phyloP scores from a whole-genome alignment of 2,329 filamentous ascomycete species.

The Microsporum canis region DNA sequence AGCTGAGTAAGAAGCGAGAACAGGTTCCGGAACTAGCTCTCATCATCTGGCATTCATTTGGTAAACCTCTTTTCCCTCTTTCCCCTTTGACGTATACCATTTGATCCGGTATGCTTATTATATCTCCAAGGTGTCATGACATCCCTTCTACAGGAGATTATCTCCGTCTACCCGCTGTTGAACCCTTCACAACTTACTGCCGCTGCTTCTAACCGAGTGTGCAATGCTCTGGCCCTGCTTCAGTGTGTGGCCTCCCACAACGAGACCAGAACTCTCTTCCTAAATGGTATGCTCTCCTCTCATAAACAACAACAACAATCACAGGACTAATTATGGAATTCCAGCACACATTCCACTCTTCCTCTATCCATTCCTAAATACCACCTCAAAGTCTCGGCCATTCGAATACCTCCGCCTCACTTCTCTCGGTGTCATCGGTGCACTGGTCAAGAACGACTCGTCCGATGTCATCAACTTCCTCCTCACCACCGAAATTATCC shows the following conservation, averaged over 20 bases:
- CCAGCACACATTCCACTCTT: slow-evolving; percentile 93
- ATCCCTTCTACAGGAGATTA: slow-evolving; percentile 92
- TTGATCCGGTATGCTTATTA: not conserved
- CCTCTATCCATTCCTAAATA: slow-evolving; percentile 96
- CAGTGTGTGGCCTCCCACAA: slow-evolving; percentile 97
- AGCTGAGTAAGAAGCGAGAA: slow-evolving; percentile 96
- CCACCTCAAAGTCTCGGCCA: slow-evolving; percentile 91
- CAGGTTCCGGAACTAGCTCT: slow-evolving; percentile 93
- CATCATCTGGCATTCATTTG: slow-evolving; percentile 97
- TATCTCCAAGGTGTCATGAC: slow-evolving; percentile 76
- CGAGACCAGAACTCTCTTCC: slow-evolving; percentile 83
- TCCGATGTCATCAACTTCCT: slow-evolving; percentile 99
- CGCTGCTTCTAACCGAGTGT: slow-evolving; percentile 93
- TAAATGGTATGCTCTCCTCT: slow-evolving; percentile 56
- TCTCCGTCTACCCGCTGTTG: slow-evolving; percentile 91
- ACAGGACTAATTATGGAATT: not conserved
- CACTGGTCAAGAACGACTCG: slow-evolving; percentile 96
- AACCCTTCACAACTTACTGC: slow-evolving; percentile 96
- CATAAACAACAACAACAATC: not conserved
- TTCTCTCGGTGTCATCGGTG: slow-evolving; percentile 90
- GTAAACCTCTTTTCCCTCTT: slow-evolving; percentile 39
- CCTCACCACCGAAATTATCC: slow-evolving; percentile 95
- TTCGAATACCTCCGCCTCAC: slow-evolving; percentile 97
- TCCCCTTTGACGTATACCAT: not conserved
- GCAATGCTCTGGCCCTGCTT: slow-evolving; percentile 87